Conservation (phyloP, 192 early-diverging fungal genomes). For the Backusella macrospora region DNA sequence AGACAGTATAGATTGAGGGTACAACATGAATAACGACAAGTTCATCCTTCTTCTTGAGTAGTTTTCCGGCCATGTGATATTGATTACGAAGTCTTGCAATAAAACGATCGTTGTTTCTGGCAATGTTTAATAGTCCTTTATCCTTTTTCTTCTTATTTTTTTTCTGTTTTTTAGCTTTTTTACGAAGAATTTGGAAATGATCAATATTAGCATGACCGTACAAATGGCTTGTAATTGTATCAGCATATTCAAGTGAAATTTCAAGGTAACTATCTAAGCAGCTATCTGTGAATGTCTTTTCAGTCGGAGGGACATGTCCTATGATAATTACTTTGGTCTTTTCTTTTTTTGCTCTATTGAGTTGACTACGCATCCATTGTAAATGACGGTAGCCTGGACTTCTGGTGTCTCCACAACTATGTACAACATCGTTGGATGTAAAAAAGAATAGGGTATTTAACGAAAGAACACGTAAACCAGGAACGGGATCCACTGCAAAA, state of each 20-base stretch:
- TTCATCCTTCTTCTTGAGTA: neutral
- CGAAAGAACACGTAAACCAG: constrained; percentile 56
- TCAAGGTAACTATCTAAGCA: constrained; percentile 47
- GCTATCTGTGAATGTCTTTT: constrained; percentile 40
- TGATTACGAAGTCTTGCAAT: neutral
- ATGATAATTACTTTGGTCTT: constrained; percentile 57
- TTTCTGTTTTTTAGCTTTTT: constrained; percentile 4
- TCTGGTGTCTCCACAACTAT: constrained; percentile 56
- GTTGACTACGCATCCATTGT: constrained; percentile 68
- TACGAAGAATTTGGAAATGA: constrained; percentile 26
- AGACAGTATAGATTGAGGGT: constrained; percentile 66
- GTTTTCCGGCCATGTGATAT: constrained; percentile 7
- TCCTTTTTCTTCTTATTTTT: neutral
- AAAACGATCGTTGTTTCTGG: constrained; percentile 13
- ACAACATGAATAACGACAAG: constrained; percentile 40
- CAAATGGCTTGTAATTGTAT: constrained; percentile 64
- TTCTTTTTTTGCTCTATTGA: constrained; percentile 46
- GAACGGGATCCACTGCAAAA: constrained; percentile 58
- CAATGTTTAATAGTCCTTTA: constrained; percentile 3
- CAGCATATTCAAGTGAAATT: constrained; percentile 46
- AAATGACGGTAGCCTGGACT: constrained; percentile 68
- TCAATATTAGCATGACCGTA: constrained; percentile 80
- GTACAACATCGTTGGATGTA: constrained; percentile 65
- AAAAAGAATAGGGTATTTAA: constrained; percentile 80
- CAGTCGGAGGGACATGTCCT: constrained; percentile 67